These are phyloP conservation scores for Myriosclerotinia duriaeana DNA, from an alignment of 2,329 filamentous ascomycete genomes.

Conservation along the genomic window DNA sequence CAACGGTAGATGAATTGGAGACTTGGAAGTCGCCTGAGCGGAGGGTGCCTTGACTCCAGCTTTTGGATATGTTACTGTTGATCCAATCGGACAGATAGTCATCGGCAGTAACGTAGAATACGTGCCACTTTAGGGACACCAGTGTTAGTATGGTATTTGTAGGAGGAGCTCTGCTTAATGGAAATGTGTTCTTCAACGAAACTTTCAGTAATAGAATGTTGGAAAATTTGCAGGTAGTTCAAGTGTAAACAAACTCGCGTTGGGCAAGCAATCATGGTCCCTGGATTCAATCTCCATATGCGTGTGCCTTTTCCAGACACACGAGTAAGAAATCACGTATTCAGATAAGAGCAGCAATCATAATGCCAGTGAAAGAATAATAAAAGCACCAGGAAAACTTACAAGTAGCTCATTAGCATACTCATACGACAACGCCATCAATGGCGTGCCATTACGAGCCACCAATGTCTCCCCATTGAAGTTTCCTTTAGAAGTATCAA, in stretches of 20 bases:
- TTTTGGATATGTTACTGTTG: slow-evolving; percentile 14
- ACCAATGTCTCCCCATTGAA: slow-evolving; percentile 15
- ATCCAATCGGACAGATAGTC: slow-evolving; percentile 11
- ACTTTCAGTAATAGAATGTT: too few species aligned
- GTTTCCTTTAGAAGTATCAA: background rate
- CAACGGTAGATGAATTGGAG: background rate
- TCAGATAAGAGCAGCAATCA: background rate
- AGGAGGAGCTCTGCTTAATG: too few species aligned
- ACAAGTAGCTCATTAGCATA: background rate
- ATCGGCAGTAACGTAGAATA: slow-evolving; percentile 13
- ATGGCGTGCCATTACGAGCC: slow-evolving; percentile 8
- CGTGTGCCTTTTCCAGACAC: background rate
- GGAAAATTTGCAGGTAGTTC: too few species aligned
- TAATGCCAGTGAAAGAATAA: background rate
- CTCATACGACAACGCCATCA: slow-evolving; percentile 13
- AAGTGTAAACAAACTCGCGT: background rate
- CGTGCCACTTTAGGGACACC: slow-evolving; percentile 1
- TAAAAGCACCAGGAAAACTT: background rate
- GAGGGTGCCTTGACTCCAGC: slow-evolving; percentile 11
- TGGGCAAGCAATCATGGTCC: background rate
- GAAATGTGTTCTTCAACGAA: too few species aligned
- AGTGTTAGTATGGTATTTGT: background rate
- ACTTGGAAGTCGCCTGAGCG: slow-evolving; percentile 8
- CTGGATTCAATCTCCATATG: background rate
- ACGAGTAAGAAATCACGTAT: background rate